Evolutionary conservation across 441 rosid species (phyloP).

Genomic region (Croton laevigatus): DNA sequence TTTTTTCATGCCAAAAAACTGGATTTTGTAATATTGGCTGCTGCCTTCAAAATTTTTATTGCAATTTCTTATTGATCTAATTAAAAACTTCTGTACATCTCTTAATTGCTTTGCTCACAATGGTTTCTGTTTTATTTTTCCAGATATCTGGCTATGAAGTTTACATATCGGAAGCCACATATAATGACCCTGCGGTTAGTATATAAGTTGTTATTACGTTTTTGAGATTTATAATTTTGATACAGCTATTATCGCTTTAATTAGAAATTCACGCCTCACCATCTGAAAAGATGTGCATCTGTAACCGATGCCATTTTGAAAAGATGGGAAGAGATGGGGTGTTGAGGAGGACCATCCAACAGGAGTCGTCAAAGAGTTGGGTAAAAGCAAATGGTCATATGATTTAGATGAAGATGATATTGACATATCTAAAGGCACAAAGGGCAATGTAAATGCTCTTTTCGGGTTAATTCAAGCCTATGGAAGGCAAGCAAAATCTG

Average conservation of each 20-base stretch:
- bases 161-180: constrained; percentile 76
- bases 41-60: neutral
- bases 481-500: constrained; percentile 56
- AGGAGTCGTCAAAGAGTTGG: constrained; percentile 59
- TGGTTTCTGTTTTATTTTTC: constrained; percentile 35
- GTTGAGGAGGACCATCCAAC: constrained; percentile 42
- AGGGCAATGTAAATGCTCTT: constrained; percentile 42
- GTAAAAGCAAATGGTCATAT: constrained; percentile 86
- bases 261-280: constrained; percentile 8
- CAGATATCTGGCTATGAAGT: constrained; percentile 97
- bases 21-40: neutral
- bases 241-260: neutral
- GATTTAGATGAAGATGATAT: constrained; percentile 56
- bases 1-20: neutral
- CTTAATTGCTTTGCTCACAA: constrained; percentile 23
- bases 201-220: neutral
- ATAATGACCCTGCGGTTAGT: constrained; percentile 88
- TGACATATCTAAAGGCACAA: constrained; percentile 32
- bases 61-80: neutral
- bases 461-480: constrained; percentile 51
- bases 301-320: no score
- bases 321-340: constrained; percentile 44
- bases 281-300: no score
- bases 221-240: neutral
- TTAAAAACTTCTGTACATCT: neutral